Base-by-base conservation (phyloP, 306 rosid species). In the Begonia fuchsioides region DNA sequence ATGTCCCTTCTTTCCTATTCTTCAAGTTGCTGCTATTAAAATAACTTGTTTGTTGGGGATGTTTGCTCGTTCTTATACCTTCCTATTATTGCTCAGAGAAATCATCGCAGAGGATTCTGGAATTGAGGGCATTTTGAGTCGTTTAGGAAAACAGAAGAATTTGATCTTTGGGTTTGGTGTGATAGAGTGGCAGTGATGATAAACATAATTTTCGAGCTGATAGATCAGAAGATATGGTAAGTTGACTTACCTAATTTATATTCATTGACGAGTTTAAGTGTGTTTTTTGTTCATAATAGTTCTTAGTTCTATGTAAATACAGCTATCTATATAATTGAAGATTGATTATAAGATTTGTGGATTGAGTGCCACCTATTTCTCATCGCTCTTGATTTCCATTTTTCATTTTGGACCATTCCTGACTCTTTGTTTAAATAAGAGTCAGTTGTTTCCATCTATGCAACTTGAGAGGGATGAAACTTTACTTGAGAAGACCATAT, bases 81-180 rank as follows among this genome's bases (percentile, higher is more conserved):
- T 60, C 13, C 18, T 12, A 14, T 16, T 4, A 17, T 13, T 61
- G 32, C n/a, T 49, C 69, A 92, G 98, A 51, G 80, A 75, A 69
- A 49, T n/a, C n/a, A n/a, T 54, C 52, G 53, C 63, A 32, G 73
- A 58, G 65, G 69, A 82, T 53, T 79, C 82, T 64, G 96, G 96
- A 38, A 70, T 92, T 67, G 96, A 70, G 67, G 98, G 98, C 17
- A 92, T 92, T 68, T 66, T 92, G 73, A 75, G 58, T 58, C 81
- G 96, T 47, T 65, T 86, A 76, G 94, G 75, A 74, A 85, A 73
- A 61, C 67, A 80, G 51, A 79, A 94, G 61, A 82, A 49, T 69
- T 49, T 8, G 47, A 46, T 52, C 32, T 69, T 71, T 11, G 86
- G 86, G 35, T 47, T 68, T 48, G 59, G 56, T 47, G 18, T 55